These are phyloP conservation scores for Ilex aquifolium DNA, from an alignment of 257 asterid genomes.

Conservation along the genomic window DNA sequence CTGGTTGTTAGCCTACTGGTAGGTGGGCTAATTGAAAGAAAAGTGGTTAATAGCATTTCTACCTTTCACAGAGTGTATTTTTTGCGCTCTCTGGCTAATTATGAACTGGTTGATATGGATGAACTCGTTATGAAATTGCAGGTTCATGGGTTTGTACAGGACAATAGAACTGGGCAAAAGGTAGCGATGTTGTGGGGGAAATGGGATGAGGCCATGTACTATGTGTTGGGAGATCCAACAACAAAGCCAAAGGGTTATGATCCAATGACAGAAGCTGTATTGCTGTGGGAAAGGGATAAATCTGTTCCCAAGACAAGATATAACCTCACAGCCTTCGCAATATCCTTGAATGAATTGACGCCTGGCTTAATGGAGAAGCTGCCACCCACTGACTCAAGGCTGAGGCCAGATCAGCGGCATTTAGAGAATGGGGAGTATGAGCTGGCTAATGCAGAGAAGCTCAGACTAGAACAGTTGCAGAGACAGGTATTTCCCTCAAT, in stretches of 20 bases:
- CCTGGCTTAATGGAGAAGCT: constrained; percentile 63
- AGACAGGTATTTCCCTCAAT: constrained; percentile 61
- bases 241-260: constrained; percentile 94
- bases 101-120: neutral
- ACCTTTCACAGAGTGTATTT: neutral
- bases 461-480: constrained; percentile 94
- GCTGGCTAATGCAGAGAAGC: constrained; percentile 89
- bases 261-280: constrained; percentile 89
- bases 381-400: constrained; percentile 92
- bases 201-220: constrained; percentile 98
- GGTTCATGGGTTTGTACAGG: constrained; percentile 99
- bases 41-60: neutral
- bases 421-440: constrained; percentile 96
- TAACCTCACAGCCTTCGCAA: constrained; percentile 89
- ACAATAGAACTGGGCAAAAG: constrained; percentile 91
- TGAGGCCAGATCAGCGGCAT: constrained; percentile 97
- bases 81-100: neutral
- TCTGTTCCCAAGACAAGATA: constrained; percentile 76
- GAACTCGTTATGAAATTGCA: constrained; percentile 18
- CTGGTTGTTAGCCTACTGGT: neutral
- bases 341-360: constrained; percentile 86
- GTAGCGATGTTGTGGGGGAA: constrained; percentile 89
- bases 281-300: constrained; percentile 95
- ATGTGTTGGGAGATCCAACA: constrained; percentile 90
- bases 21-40: neutral